These are phyloP conservation scores for Epichloe gansuensis DNA, from an alignment of 2,329 filamentous ascomycete genomes.

Conservation along the genomic window DNA sequence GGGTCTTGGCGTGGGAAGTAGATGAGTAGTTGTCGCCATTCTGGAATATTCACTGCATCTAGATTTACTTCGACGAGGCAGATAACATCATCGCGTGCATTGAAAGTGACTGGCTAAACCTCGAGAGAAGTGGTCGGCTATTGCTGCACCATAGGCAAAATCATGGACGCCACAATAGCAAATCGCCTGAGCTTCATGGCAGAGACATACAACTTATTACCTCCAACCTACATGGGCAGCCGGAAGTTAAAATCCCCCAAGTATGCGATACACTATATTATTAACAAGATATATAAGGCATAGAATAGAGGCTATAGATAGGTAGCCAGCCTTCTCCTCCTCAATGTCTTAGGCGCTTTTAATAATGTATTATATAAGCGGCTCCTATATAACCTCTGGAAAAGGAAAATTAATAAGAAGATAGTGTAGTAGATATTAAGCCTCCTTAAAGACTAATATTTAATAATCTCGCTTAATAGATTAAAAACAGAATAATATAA, in stretches of 20 bases:
- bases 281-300: slow-evolving; percentile 8
- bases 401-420: slow-evolving; percentile 7
- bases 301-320: slow-evolving; percentile 1
- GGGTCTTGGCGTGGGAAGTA: not conserved
- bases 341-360: slow-evolving; percentile 9
- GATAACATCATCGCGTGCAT: not conserved
- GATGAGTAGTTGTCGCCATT: not conserved
- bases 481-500: slow-evolving; percentile 4
- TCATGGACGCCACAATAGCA: slow-evolving; percentile 7
- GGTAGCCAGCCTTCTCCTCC: slow-evolving; percentile 7
- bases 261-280: slow-evolving; percentile 6
- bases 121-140: not conserved
- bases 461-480: slow-evolving; percentile 7
- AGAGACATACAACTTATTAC: slow-evolving; percentile 4
- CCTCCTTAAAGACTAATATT: slow-evolving; percentile 9
- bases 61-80: not conserved
- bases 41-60: not conserved
- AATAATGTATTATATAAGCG: slow-evolving; percentile 8
- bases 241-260: slow-evolving; percentile 6
- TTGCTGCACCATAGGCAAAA: slow-evolving; percentile 5
- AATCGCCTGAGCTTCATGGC: slow-evolving; percentile 8
- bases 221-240: slow-evolving; percentile 4
- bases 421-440: slow-evolving; percentile 12
- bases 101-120: not conserved
- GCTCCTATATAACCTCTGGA: slow-evolving; percentile 9